These are phyloP conservation scores for Rosa multiflora DNA, from an alignment of 306 rosid species.

Conservation along the genomic window DNA sequence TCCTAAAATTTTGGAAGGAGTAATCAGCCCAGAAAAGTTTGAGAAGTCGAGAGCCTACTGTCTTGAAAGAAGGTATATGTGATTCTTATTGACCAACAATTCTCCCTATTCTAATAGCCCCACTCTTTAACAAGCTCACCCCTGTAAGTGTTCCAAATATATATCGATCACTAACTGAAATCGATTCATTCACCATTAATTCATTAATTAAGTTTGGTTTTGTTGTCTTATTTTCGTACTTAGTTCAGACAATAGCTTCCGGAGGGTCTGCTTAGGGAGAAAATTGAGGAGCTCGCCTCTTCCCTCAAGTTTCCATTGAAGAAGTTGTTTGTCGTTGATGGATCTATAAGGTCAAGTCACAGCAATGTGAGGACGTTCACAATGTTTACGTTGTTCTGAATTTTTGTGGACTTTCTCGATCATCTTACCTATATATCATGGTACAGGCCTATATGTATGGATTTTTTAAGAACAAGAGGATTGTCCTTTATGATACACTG, in stretches of 20 bases:
- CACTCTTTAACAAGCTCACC: conserved; percentile 89
- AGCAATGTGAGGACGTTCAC: conserved; percentile 74
- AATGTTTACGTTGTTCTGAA: background rate
- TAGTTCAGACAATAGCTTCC: conserved; percentile 62
- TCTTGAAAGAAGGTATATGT: no score
- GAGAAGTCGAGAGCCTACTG: no score
- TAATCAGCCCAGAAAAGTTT: no score
- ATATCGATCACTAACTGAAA: background rate
- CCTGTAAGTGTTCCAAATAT: conserved; percentile 55
- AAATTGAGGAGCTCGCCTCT: conserved; percentile 87
- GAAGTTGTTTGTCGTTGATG: conserved; percentile 95
- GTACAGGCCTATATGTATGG: conserved; percentile 96
- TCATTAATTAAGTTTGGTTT: no score
- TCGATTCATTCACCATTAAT: background rate
- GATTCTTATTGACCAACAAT: background rate
- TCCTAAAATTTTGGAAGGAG: no score
- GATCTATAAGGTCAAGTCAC: conserved; percentile 96
- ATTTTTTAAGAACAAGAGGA: conserved; percentile 92
- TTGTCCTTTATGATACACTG: conserved; percentile 90
- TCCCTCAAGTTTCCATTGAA: conserved; percentile 82
- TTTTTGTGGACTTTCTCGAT: conserved; percentile 12
- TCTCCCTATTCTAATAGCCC: conserved; percentile 80
- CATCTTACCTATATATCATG: conserved; percentile 25
- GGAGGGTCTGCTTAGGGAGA: conserved; percentile 76
- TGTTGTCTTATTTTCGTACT: conserved; percentile 17